Evolutionary conservation across 2,329 filamentous ascomycete species (phyloP).

Genomic region (Curvularia sp.): DNA sequence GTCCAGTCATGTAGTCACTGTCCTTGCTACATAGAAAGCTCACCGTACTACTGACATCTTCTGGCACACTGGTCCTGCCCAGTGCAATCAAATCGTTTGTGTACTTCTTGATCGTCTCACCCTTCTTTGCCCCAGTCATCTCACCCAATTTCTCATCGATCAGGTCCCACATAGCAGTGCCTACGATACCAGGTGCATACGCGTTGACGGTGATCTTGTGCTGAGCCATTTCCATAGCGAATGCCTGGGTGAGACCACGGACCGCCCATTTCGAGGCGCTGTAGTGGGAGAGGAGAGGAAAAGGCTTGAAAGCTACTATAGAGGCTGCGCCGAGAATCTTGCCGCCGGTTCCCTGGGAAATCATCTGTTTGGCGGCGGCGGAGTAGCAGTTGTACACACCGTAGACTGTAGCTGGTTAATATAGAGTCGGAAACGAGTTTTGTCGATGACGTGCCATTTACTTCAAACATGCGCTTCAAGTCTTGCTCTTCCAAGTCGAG

Average conservation of each 20-base stretch:
- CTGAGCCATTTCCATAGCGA: conserved; percentile 69
- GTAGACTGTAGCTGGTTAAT: conserved; percentile 52
- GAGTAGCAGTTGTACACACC: conserved; percentile 72
- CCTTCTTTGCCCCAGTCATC: conserved; percentile 59
- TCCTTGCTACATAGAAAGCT: conserved; percentile 67
- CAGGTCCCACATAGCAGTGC: conserved; percentile 72
- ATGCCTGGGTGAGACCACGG: conserved; percentile 69
- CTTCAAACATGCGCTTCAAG: conserved; percentile 65
- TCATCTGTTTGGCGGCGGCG: conserved; percentile 69
- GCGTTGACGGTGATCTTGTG: conserved; percentile 72
- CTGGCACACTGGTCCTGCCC: conserved; percentile 64
- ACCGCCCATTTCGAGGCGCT: conserved; percentile 72
- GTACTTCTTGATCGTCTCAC: conserved; percentile 64
- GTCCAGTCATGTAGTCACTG: conserved; percentile 70
- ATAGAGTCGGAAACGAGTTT: neutral
- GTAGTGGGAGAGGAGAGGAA: conserved; percentile 68
- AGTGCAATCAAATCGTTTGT: conserved; percentile 63
- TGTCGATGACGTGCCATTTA: conserved; percentile 57
- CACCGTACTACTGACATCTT: conserved; percentile 70
- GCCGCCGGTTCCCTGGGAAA: conserved; percentile 60
- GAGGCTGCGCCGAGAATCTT: conserved; percentile 61
- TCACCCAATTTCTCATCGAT: conserved; percentile 68
- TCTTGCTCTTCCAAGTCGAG: conserved; percentile 66
- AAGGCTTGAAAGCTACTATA: conserved; percentile 68
- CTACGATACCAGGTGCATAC: conserved; percentile 73